A percentile compares a stretch with the other conserved stretches of the same genome.
Conservation (phyloP, 768 basidiomycete species). For the Trametopsis cervina region DNA sequence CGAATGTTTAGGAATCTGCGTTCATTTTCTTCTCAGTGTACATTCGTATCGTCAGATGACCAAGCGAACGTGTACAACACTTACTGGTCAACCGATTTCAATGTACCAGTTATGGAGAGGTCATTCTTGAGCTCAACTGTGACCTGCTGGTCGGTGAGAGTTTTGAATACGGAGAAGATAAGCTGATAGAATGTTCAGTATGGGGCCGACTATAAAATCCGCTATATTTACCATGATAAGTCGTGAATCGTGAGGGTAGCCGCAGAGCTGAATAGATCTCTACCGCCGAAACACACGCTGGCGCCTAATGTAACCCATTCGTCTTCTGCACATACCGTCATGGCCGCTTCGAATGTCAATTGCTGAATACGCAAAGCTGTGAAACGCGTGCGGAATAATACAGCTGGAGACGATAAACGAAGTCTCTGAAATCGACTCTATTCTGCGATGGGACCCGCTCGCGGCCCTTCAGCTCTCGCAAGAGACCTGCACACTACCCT, state of each 20-base stretch:
- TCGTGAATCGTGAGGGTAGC: too few relatives aligned
- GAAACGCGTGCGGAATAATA: too few relatives aligned
- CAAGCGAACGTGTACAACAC: constrained; percentile 23
- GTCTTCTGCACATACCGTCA: neutral
- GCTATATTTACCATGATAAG: neutral
- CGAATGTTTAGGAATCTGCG: constrained; percentile 95
- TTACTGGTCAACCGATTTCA: constrained; percentile 98
- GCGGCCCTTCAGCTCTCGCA: constrained; percentile 40
- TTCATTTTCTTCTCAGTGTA: too few relatives aligned
- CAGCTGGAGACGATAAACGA: too few relatives aligned
- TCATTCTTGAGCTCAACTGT: constrained; percentile 99
- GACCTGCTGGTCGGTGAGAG: constrained; percentile 93
- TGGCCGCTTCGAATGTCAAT: neutral
- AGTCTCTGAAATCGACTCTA: constrained; percentile 3
- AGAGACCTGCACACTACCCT: constrained; percentile 61
- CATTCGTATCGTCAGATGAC: neutral
- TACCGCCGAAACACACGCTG: neutral
- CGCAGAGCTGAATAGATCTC: too few relatives aligned
- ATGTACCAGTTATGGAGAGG: constrained; percentile 87
- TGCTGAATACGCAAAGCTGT: too few relatives aligned
- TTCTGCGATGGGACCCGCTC: constrained; percentile 26
- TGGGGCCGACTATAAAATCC: too few relatives aligned
- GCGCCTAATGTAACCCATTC: neutral
- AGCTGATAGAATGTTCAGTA: constrained; percentile 39
- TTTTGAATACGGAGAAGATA: constrained; percentile 98